Evolutionary conservation across 331 rosid genomes (phyloP), one percentile per base, ranked within the genome.

Genomic region (Acacia pycnantha): DNA sequence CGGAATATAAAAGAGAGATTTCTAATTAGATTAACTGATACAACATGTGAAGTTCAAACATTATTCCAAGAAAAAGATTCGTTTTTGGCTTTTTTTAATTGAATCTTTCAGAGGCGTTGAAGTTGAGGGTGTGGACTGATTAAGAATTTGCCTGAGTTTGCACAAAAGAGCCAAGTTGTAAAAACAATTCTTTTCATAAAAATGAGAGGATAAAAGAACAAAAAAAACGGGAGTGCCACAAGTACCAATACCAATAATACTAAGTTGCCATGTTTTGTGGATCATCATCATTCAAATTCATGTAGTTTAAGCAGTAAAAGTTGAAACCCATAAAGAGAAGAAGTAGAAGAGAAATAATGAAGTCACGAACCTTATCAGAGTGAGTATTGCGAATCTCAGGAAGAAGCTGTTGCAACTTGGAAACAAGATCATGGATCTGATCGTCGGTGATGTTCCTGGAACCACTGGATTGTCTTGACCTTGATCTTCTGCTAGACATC

Each of bases 321-420:
- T 43, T 80, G 1, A 35, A 76, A 70, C 7, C 46, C 1, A 29
- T 82, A 65, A 14, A 37, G 31, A n/a, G 65, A 58, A 24, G 35
- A 59, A 26, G 0, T 8, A 54, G 61, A 2, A 8, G 24, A 22
- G 26, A 15, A 8, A 62, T 41, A 22, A 16, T 18, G n/a, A 16
- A 50, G n/a, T 13, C 40, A 70, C 48, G 31, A 74, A 93, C 99
- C 99, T 88, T 95, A 86, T 93, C 99, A 10, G 99, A 92, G 37
- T 79, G 88, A 48, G 88, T 84, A 15, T 89, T 83, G 9, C 98
- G 97, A 88, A 95, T 92, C 92, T 95, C 98, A 2, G 99, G 99
- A 69, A 95, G 94, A 82, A 95, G 97, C 54, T 93, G 98, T 33
- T 93, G 98, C 88, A 95, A 84, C 89, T 92, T 95, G 76, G 98